Evolutionary conservation across 257 asterid genomes (phyloP).

Genomic region (Catharanthus roseus): DNA sequence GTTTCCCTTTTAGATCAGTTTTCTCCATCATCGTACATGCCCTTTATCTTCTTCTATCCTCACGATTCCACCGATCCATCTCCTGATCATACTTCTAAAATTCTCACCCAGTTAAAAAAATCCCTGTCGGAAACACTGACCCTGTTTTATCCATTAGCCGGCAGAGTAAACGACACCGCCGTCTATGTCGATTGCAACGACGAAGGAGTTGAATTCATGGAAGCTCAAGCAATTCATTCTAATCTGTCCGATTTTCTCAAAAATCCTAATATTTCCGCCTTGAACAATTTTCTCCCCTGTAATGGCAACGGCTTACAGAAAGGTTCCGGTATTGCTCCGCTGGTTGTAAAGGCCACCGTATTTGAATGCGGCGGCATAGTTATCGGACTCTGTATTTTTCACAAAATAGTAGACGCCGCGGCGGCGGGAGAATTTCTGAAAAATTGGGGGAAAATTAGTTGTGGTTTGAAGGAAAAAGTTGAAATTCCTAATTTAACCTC

Average conservation of each 20-base stretch:
- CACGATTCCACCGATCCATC: too few relatives aligned
- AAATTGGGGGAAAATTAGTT: constrained; percentile 13
- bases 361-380: constrained; percentile 25
- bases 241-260: constrained; percentile 19
- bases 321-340: constrained; percentile 8
- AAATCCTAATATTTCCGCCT: constrained; percentile 13
- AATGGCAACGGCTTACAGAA: constrained; percentile 13
- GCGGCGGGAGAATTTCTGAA: constrained; percentile 12
- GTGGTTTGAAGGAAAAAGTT: constrained; percentile 7
- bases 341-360: constrained; percentile 9
- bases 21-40: constrained; percentile 21
- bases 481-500: constrained; percentile 14
- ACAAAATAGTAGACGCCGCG: constrained; percentile 22
- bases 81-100: neutral
- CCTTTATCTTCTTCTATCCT: constrained; percentile 20
- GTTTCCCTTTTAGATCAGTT: constrained; percentile 26
- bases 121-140: constrained; percentile 21
- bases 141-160: constrained; percentile 26
- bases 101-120: constrained; percentile 6
- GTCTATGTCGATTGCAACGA: neutral
- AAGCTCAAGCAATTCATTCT: neutral
- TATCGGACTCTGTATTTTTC: constrained; percentile 20
- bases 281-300: constrained; percentile 21
- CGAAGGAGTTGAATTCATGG: neutral
- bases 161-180: neutral